A percentile compares a stretch with the other conserved stretches of the same genome.
Conservation (phyloP, 2,329 filamentous ascomycete genomes). For the Diaporthe aspalathi region DNA sequence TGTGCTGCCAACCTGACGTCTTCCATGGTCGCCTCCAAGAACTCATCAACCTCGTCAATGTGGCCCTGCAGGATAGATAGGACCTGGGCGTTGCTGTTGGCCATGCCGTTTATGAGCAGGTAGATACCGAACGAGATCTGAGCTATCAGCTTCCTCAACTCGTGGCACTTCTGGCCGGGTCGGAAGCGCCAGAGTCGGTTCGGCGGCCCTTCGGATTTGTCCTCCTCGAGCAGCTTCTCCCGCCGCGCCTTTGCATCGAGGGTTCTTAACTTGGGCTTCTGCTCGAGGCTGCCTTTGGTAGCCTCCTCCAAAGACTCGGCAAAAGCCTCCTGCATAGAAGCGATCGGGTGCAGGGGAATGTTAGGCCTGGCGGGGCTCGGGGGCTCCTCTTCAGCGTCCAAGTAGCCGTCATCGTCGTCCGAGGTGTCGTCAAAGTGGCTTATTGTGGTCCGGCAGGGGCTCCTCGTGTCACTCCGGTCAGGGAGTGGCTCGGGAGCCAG, state of each 20-base stretch:
- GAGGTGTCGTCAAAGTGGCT: conserved; percentile 38
- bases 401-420: conserved; percentile 32
- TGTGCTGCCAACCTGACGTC: conserved; percentile 82
- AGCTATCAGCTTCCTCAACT: conserved; percentile 88
- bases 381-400: conserved; percentile 6
- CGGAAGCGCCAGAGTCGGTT: conserved; percentile 81
- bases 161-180: conserved; percentile 82
- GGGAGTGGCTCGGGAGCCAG: conserved; percentile 32
- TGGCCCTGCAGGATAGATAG: conserved; percentile 90
- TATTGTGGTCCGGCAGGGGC: conserved; percentile 38
- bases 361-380: conserved; percentile 33
- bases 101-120: conserved; percentile 83
- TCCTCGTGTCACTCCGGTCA: conserved; percentile 36
- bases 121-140: conserved; percentile 96
- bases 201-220: conserved; percentile 76
- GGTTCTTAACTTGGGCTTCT: conserved; percentile 64
- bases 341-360: conserved; percentile 73
- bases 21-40: conserved; percentile 85
- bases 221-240: conserved; percentile 74
- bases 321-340: conserved; percentile 83
- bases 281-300: conserved; percentile 58
- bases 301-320: conserved; percentile 84
- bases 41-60: conserved; percentile 93
- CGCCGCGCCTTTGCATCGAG: conserved; percentile 71
- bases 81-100: conserved; percentile 89